Evolutionary conservation across 371 early-diverging fungal species (phyloP).

Genomic region (Syncephalis plumigaleata): DNA sequence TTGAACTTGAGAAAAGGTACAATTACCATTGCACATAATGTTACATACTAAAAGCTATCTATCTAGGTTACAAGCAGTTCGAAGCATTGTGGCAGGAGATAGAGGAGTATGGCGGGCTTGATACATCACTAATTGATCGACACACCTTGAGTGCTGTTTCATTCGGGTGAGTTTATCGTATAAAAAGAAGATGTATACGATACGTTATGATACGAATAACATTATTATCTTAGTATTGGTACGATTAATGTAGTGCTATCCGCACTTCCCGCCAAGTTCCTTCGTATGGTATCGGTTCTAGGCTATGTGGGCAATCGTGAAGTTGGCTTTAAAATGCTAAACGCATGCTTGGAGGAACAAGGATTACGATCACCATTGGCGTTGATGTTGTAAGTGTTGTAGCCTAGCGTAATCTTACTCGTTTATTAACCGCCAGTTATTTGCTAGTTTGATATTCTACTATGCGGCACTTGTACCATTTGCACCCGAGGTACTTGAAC

Average conservation of each 20-base stretch:
- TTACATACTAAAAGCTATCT: not conserved
- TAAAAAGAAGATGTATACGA: no score
- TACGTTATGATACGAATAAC: not conserved
- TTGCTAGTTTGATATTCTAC: no score
- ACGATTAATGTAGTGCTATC: conserved; percentile 36
- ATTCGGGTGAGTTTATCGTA: conserved; percentile 20
- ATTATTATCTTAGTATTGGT: conserved; percentile 21
- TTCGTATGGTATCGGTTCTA: conserved; percentile 24
- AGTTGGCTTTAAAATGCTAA: conserved; percentile 31
- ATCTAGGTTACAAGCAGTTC: conserved; percentile 16
- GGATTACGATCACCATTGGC: conserved; percentile 38
- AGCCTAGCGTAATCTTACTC: no score
- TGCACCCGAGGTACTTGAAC: no score
- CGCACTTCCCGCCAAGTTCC: conserved; percentile 32
- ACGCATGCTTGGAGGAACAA: conserved; percentile 26
- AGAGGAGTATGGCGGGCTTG: conserved; percentile 4
- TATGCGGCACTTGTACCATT: no score
- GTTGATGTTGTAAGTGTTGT: conserved; percentile 15
- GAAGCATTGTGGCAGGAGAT: conserved; percentile 15
- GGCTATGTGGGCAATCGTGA: conserved; percentile 37
- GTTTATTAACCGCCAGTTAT: no score
- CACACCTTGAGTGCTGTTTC: conserved; percentile 11
- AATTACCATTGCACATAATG: not conserved
- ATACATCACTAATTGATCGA: no score
- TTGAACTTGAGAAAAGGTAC: conserved; percentile 39